phyloP scores from a whole-genome alignment of 129 eudicot species.

The Flaveria bidentis region DNA sequence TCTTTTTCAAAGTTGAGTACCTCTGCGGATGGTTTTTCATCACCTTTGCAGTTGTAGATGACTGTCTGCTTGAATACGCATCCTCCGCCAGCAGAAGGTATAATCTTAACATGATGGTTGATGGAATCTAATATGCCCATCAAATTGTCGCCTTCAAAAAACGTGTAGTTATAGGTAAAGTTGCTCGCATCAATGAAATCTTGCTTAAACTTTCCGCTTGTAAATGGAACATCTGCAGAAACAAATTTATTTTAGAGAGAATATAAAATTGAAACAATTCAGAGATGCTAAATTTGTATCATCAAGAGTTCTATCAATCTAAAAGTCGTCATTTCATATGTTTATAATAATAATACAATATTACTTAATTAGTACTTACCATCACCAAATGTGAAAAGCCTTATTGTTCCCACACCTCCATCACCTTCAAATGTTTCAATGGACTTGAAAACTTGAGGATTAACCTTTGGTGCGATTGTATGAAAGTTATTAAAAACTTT shows the following conservation, averaged over 20 bases:
- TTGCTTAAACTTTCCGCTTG: not conserved
- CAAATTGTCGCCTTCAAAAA: conserved; percentile 1
- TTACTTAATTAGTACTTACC: not conserved
- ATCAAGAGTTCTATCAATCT: too few relatives aligned
- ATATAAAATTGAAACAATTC: too few relatives aligned
- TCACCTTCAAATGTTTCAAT: conserved; percentile 15
- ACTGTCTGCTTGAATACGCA: not conserved
- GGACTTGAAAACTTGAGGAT: conserved; percentile 20
- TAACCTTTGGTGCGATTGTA: conserved; percentile 12
- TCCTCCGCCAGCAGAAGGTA: not conserved
- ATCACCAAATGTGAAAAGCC: conserved; percentile 21
- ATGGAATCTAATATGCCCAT: not conserved
- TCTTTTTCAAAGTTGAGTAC: not conserved
- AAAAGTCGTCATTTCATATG: too few relatives aligned
- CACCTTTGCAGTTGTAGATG: not conserved
- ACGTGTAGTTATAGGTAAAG: not conserved
- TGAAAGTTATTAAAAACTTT: conserved; percentile 16
- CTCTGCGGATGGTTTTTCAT: not conserved
- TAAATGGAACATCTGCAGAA: not conserved
- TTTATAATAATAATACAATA: not conserved
- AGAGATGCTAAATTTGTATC: too few relatives aligned
- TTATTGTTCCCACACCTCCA: conserved; percentile 24
- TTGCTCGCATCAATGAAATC: not conserved
- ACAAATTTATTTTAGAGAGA: not conserved
- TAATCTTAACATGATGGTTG: not conserved